Percentiles rank a stretch among this genome's conserved stretches.
phyloP scores from a whole-genome alignment of 768 basidiomycete genomes.

The Termitomyces titanicus region DNA sequence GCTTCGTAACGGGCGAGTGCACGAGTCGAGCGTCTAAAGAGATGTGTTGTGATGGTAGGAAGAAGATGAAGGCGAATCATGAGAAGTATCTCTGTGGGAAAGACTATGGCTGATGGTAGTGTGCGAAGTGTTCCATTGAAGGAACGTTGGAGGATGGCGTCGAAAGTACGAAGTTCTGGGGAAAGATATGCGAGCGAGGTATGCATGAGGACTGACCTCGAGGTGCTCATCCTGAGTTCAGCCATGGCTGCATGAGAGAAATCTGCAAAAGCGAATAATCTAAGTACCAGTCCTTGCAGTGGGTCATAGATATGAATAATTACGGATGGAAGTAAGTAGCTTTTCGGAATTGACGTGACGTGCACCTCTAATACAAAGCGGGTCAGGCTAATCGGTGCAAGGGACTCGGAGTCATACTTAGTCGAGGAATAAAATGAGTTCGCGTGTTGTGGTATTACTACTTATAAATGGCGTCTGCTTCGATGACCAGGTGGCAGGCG shows the following conservation, averaged over 20 bases:
- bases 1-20: constrained; percentile 40
- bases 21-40: constrained; percentile 37
- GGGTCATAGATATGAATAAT: constrained; percentile 8
- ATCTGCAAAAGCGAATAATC: neutral
- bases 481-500: constrained; percentile 18
- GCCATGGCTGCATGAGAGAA: constrained; percentile 12
- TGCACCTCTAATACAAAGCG: constrained; percentile 25
- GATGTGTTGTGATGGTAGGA: constrained; percentile 35
- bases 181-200: constrained; percentile 49
- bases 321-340: constrained; percentile 15
- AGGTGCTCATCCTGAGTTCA: constrained; percentile 26
- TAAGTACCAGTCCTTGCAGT: constrained; percentile 10
- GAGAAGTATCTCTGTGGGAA: constrained; percentile 53
- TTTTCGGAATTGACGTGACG: constrained; percentile 34
- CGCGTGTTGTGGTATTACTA: constrained; percentile 18
- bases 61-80: constrained; percentile 47
- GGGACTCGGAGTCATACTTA: constrained; percentile 16
- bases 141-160: constrained; percentile 29
- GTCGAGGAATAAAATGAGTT: constrained; percentile 12
- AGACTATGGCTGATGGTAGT: constrained; percentile 13
- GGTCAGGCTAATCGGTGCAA: constrained; percentile 14
- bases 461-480: constrained; percentile 20
- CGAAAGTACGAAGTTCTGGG: constrained; percentile 40
- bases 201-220: constrained; percentile 46
- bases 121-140: constrained; percentile 8